Conservation (phyloP, 169 alveolate genomes). For the Plasmodium gallinaceum region DNA sequence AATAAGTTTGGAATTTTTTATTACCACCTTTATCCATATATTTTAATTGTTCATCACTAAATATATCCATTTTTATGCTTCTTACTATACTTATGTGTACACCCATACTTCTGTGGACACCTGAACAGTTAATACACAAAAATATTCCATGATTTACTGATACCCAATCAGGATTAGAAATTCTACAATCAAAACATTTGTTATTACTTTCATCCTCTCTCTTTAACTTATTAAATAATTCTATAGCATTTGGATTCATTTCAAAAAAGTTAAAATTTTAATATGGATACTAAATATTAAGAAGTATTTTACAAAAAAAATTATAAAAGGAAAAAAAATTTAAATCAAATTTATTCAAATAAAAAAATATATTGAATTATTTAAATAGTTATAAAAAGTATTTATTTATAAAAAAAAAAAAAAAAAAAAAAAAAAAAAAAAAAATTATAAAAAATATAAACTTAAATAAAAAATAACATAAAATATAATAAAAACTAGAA, state of each 20-base stretch:
- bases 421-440: not conserved
- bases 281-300: too few relatives aligned
- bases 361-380: too few relatives aligned
- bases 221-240: slow-evolving; percentile 60
- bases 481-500: not conserved
- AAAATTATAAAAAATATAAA: not conserved
- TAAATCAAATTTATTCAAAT: too few relatives aligned
- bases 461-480: not conserved
- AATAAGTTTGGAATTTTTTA: slow-evolving; percentile 80
- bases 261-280: not conserved
- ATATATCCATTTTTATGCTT: slow-evolving; percentile 94
- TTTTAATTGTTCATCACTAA: slow-evolving; percentile 92
- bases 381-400: too few relatives aligned
- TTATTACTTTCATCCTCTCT: slow-evolving; percentile 78
- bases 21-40: slow-evolving; percentile 88
- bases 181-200: slow-evolving; percentile 86
- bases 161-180: slow-evolving; percentile 96
- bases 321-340: too few relatives aligned
- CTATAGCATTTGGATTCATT: slow-evolving; percentile 70
- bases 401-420: not conserved
- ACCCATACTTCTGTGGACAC: slow-evolving; percentile 92
- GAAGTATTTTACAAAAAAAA: too few relatives aligned
- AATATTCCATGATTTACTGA: slow-evolving; percentile 95
- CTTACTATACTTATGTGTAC: slow-evolving; percentile 94
- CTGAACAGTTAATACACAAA: slow-evolving; percentile 96